Evolutionary conservation across 1,284 basidiomycete genomes (phyloP).

Genomic region (Ganoderma leucocontextum): DNA sequence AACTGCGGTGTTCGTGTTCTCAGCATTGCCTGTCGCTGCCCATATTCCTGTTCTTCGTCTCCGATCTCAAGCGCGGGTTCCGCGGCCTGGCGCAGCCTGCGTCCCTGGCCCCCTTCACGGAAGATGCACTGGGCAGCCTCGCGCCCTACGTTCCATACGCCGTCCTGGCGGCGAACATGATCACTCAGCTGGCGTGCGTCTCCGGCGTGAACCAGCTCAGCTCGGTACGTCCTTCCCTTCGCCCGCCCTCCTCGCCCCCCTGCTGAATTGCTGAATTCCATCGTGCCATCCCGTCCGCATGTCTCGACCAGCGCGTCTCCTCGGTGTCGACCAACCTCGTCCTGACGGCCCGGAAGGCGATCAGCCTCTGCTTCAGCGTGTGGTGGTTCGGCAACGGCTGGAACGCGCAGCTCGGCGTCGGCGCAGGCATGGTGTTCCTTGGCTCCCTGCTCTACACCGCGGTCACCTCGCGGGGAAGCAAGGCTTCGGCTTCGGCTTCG

Average conservation of each 20-base stretch:
- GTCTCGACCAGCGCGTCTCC: constrained; percentile 61
- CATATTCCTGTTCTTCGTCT: constrained; percentile 71
- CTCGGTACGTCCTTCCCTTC: constrained; percentile 57
- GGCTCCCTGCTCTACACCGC: constrained; percentile 64
- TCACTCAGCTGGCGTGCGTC: constrained; percentile 88
- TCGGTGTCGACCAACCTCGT: constrained; percentile 79
- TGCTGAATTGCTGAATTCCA: background rate
- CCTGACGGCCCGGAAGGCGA: constrained; percentile 73
- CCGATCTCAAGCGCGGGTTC: constrained; percentile 65
- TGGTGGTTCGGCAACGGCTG: constrained; percentile 79
- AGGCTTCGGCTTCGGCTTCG: too few species aligned
- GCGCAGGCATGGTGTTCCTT: constrained; percentile 71
- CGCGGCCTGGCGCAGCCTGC: constrained; percentile 46
- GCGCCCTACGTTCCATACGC: constrained; percentile 51
- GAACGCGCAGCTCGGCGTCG: constrained; percentile 66
- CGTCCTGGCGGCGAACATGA: constrained; percentile 72
- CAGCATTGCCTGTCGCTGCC: constrained; percentile 81
- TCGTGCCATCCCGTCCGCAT: background rate
- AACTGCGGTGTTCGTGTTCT: background rate
- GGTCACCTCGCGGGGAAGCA: constrained; percentile 30
- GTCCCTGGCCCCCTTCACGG: constrained; percentile 24
- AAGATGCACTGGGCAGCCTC: constrained; percentile 18
- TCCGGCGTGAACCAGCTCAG: constrained; percentile 88
- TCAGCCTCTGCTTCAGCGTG: constrained; percentile 77
- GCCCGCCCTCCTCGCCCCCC: background rate